Conservation (phyloP, 2,329 filamentous ascomycete species). For the Amylocarpus encephaloides region DNA sequence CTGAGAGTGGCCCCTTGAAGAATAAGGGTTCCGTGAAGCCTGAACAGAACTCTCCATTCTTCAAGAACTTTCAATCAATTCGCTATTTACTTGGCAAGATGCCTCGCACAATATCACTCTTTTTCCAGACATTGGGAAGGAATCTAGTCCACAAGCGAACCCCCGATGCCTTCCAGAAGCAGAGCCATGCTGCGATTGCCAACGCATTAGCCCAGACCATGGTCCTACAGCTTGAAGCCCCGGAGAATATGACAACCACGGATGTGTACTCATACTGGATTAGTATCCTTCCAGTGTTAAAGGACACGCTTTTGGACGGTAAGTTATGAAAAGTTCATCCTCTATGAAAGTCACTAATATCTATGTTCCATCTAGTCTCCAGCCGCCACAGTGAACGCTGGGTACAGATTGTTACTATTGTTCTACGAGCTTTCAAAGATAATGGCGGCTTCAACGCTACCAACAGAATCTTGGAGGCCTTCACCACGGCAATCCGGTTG, state of each 20-base stretch:
- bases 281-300: slow-evolving; percentile 69
- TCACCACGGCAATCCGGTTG: slow-evolving; percentile 51
- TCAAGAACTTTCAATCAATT: slow-evolving; percentile 74
- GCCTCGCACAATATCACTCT: slow-evolving; percentile 71
- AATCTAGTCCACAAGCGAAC: slow-evolving; percentile 69
- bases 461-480: slow-evolving; percentile 64
- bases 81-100: slow-evolving; percentile 72
- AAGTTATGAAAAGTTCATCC: slow-evolving; percentile 14
- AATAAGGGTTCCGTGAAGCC: slow-evolving; percentile 37
- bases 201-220: slow-evolving; percentile 66
- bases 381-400: slow-evolving; percentile 28
- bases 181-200: slow-evolving; percentile 48
- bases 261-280: slow-evolving; percentile 77
- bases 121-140: slow-evolving; percentile 82
- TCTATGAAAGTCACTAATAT: background rate
- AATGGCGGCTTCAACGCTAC: slow-evolving; percentile 68
- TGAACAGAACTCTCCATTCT: slow-evolving; percentile 39
- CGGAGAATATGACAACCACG: slow-evolving; percentile 39
- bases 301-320: slow-evolving; percentile 72
- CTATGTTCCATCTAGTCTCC: slow-evolving; percentile 9
- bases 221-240: slow-evolving; percentile 54
- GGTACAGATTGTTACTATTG: slow-evolving; percentile 59
- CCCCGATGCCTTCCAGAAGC: slow-evolving; percentile 54
- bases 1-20: too few relatives aligned
- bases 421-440: slow-evolving; percentile 82